Evolutionary conservation across 805 yeast genomes (phyloP).

Genomic region (Yamadazyma endophytica): DNA sequence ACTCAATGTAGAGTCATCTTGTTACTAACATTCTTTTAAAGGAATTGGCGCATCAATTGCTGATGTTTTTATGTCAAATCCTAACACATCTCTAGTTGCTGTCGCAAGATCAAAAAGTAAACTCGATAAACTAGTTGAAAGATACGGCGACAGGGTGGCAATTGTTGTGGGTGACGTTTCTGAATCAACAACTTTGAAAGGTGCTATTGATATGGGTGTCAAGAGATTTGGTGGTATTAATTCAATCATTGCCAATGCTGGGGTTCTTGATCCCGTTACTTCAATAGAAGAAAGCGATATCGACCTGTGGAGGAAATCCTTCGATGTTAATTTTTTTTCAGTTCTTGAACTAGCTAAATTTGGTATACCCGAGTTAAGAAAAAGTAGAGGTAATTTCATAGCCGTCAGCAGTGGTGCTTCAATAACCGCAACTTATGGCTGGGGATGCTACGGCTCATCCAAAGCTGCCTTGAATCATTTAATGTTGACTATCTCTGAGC

Average conservation of each 20-base stretch:
- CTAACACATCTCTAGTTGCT: slow-evolving; percentile 49
- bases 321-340: slow-evolving; percentile 76
- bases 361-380: slow-evolving; percentile 55
- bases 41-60: slow-evolving; percentile 86
- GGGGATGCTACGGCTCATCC: slow-evolving; percentile 91
- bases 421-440: slow-evolving; percentile 54
- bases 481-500: slow-evolving; percentile 61
- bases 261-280: slow-evolving; percentile 75
- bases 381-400: slow-evolving; percentile 59
- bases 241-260: slow-evolving; percentile 74
- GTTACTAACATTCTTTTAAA: slow-evolving; percentile 11
- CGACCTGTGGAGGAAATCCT: slow-evolving; percentile 57
- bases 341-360: slow-evolving; percentile 55
- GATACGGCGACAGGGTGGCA: slow-evolving; percentile 49
- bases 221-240: slow-evolving; percentile 54
- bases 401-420: slow-evolving; percentile 91
- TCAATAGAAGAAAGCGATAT: slow-evolving; percentile 49
- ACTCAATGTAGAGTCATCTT: slow-evolving; percentile 1
- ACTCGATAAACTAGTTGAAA: slow-evolving; percentile 37
- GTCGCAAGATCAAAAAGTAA: slow-evolving; percentile 63
- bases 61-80: slow-evolving; percentile 38
- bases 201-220: slow-evolving; percentile 44
- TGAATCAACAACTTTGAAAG: slow-evolving; percentile 24
- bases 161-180: slow-evolving; percentile 61
- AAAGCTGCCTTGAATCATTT: slow-evolving; percentile 89